A percentile compares a stretch with the other conserved stretches of the same genome.
These are phyloP conservation scores for grape (Vitis vinifera) DNA, from an alignment of 164 flowering plant genomes.

Conservation along the genomic window DNA sequence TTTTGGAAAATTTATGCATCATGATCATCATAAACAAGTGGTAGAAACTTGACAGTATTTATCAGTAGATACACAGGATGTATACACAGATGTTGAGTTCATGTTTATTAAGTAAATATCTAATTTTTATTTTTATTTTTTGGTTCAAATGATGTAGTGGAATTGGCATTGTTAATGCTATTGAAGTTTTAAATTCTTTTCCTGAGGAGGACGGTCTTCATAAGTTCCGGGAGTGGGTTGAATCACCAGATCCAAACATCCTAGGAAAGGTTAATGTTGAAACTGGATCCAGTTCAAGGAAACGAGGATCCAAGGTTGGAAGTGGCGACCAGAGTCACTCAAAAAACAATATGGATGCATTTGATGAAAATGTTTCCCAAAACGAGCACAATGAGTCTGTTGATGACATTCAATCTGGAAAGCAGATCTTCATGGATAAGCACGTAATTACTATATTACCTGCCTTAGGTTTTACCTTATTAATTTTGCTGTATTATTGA, in stretches of 20 bases:
- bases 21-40: no score
- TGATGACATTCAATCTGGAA: constrained; percentile 33
- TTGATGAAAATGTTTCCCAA: constrained; percentile 16
- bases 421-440: constrained; percentile 78
- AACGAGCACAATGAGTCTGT: constrained; percentile 22
- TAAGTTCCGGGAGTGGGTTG: constrained; percentile 91
- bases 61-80: no score
- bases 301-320: constrained; percentile 40
- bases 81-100: no score
- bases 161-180: constrained; percentile 96
- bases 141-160: constrained; percentile 44
- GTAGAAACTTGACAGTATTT: no score
- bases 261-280: constrained; percentile 49
- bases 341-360: constrained; percentile 15
- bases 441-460: constrained; percentile 49
- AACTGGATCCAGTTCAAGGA: constrained; percentile 37
- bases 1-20: no score
- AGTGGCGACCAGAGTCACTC: constrained; percentile 17
- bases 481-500: neutral
- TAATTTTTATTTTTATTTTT: neutral
- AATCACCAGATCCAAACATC: constrained; percentile 94
- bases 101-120: neutral
- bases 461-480: neutral
- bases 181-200: constrained; percentile 94
- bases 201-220: constrained; percentile 91